Conservation (phyloP, 345 rosid species). For the Eucalyptus camaldulensis region DNA sequence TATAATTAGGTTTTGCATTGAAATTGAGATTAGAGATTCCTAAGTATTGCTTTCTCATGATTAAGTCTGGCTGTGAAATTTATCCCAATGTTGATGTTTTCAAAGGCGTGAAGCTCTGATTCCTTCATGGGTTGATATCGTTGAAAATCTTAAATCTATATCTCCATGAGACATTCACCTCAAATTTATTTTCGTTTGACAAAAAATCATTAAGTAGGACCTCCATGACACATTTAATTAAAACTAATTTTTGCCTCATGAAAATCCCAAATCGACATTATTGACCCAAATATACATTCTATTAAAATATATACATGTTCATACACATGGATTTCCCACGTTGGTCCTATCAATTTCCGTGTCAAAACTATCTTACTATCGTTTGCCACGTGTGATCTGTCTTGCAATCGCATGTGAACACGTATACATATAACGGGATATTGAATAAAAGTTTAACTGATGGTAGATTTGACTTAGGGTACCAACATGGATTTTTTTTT, state of each 20-base stretch:
- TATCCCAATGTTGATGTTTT: background rate
- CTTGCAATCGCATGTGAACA: background rate
- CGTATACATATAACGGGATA: background rate
- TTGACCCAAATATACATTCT: background rate
- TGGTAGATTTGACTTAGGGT: background rate
- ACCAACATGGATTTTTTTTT: background rate
- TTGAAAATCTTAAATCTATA: background rate
- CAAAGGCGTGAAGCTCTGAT: background rate
- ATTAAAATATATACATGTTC: background rate
- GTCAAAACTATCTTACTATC: rapidly evolving
- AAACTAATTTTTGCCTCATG: background rate
- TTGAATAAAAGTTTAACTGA: background rate
- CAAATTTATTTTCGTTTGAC: background rate
- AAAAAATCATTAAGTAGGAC: background rate
- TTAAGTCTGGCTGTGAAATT: background rate
- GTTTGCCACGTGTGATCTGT: rapidly evolving
- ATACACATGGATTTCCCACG: background rate
- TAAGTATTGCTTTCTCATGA: background rate
- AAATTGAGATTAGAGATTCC: background rate
- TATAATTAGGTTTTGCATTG: background rate
- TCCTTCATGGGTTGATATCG: background rate
- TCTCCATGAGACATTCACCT: background rate
- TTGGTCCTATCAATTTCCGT: background rate
- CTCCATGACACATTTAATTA: background rate
- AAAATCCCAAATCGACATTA: background rate